Evolutionary conservation across 164 flowering plant genomes (phyloP).

Genomic region (Magnolia officinalis): DNA sequence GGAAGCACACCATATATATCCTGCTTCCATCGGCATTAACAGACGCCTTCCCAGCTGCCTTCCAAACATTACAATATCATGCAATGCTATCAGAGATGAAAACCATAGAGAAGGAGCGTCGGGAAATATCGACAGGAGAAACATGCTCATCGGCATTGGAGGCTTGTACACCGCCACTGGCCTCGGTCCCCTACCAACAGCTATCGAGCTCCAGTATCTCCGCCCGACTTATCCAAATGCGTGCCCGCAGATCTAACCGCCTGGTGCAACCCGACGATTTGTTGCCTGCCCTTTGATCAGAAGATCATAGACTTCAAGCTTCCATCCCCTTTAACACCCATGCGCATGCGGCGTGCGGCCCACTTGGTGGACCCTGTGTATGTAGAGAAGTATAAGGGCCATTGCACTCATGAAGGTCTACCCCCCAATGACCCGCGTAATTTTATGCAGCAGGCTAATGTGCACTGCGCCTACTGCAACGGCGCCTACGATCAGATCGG

Average conservation of each 20-base stretch:
- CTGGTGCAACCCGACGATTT: constrained; percentile 29
- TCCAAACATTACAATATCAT: not conserved
- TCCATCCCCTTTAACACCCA: constrained; percentile 1
- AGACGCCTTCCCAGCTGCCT: not conserved
- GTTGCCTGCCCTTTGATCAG: constrained; percentile 37
- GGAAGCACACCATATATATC: too few relatives aligned
- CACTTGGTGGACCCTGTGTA: not conserved
- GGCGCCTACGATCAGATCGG: constrained; percentile 6
- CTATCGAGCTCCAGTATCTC: constrained; percentile 28
- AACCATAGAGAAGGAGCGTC: not conserved
- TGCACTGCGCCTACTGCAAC: constrained; percentile 19
- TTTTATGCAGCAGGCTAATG: constrained; percentile 7
- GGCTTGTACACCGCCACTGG: constrained; percentile 40
- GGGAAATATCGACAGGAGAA: constrained; percentile 34
- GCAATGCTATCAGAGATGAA: not conserved
- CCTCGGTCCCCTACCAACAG: constrained; percentile 10
- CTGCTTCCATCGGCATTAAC: too few relatives aligned
- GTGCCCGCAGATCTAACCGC: constrained; percentile 32
- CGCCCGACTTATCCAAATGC: constrained; percentile 34
- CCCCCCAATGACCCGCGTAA: not conserved
- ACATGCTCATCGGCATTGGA: constrained; percentile 47
- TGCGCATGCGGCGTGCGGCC: constrained; percentile 4
- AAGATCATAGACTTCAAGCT: constrained; percentile 33
- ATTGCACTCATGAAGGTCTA: constrained; percentile 1
- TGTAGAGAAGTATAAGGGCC: constrained; percentile 5